Conservation (phyloP, 257 asterid species). For the Voacanga thouarsii region DNA sequence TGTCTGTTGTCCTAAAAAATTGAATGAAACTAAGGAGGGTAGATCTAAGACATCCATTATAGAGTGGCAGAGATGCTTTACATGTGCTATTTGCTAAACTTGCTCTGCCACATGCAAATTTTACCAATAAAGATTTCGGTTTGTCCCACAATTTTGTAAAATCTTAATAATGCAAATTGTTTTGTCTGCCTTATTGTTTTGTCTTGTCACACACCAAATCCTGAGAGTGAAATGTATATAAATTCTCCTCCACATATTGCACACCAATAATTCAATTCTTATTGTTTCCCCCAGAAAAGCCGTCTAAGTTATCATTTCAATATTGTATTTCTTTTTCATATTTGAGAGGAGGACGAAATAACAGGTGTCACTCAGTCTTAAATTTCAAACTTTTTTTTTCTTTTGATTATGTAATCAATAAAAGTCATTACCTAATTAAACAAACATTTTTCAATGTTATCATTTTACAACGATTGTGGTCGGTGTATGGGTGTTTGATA, state of each 20-base stretch:
- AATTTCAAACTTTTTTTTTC: too few relatives aligned
- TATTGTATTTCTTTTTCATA: too few relatives aligned
- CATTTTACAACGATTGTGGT: too few relatives aligned
- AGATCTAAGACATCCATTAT: neutral
- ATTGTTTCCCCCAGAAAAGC: neutral
- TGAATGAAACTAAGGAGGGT: neutral
- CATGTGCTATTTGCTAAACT: conserved; percentile 9
- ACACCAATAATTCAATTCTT: neutral
- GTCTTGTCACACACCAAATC: neutral
- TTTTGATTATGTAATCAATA: too few relatives aligned
- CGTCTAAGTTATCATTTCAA: too few relatives aligned
- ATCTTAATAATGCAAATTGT: neutral
- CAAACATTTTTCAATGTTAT: too few relatives aligned
- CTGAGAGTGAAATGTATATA: neutral
- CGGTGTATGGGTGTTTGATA: too few relatives aligned
- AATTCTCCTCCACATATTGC: neutral
- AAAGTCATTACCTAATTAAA: too few relatives aligned
- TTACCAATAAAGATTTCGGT: neutral
- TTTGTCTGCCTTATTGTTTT: neutral
- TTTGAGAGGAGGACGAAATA: too few relatives aligned
- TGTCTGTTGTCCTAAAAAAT: neutral
- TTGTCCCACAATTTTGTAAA: neutral
- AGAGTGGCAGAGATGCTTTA: neutral
- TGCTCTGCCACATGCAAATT: neutral
- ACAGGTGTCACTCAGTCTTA: too few relatives aligned